These are phyloP conservation scores for Megacollybia marginata DNA, from an alignment of 768 basidiomycete genomes.

Conservation along the genomic window DNA sequence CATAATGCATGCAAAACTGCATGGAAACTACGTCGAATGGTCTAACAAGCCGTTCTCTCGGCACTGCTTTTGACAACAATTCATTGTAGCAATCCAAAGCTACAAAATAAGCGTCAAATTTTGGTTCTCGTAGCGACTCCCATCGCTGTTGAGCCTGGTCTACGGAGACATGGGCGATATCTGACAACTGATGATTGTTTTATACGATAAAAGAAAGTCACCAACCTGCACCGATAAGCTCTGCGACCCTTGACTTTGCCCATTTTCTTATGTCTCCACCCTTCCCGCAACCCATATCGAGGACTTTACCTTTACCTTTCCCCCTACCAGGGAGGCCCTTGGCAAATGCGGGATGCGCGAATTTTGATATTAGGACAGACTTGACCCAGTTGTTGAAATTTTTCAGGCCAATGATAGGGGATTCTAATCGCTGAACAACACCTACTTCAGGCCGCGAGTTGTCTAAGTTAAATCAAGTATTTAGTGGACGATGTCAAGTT, in stretches of 20 bases:
- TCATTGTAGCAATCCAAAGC: constrained; percentile 85
- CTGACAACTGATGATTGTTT: constrained; percentile 29
- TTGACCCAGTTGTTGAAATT: constrained; percentile 99
- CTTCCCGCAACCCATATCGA: constrained; percentile 99
- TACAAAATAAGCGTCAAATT: constrained; percentile 76
- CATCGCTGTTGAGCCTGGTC: constrained; percentile 81
- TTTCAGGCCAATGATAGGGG: constrained; percentile 95
- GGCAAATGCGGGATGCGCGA: constrained; percentile 65
- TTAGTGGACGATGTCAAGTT: neutral
- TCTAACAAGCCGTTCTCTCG: constrained; percentile 47
- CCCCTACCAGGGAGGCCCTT: constrained; percentile 24
- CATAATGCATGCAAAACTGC: constrained; percentile 99
- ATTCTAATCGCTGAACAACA: constrained; percentile 72
- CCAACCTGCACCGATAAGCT: constrained; percentile 77
- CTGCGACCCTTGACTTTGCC: constrained; percentile 76
- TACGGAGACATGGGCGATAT: constrained; percentile 84
- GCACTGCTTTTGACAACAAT: constrained; percentile 61
- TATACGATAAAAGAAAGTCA: constrained; percentile 3
- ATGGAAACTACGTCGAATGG: constrained; percentile 94
- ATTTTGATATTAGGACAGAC: constrained; percentile 89
- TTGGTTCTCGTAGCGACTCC: constrained; percentile 38
- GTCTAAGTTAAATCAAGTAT: constrained; percentile 47
- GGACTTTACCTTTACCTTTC: constrained; percentile 57
- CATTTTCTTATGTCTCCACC: constrained; percentile 97
- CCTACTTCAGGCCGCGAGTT: constrained; percentile 92